Evolutionary conservation across 306 rosid genomes (phyloP).

Genomic region (Trichosanthes truncata): DNA sequence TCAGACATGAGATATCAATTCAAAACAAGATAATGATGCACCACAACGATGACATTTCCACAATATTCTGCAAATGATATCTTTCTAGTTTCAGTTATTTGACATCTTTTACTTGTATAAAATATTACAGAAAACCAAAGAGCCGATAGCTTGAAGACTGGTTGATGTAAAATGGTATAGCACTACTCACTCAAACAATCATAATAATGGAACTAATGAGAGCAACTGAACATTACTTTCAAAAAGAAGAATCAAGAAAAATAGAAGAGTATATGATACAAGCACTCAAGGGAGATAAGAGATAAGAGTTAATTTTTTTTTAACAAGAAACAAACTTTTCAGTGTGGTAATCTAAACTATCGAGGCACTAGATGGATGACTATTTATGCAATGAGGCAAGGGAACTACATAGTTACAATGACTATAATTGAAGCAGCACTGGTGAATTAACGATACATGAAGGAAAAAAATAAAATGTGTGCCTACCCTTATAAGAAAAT

Average conservation of each 20-base stretch:
- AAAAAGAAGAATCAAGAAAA: not conserved
- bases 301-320: not conserved
- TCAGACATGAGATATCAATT: not conserved
- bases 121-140: not conserved
- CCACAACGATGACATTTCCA: not conserved
- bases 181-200: not conserved
- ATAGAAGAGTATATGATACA: not conserved
- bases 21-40: not conserved
- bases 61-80: not conserved
- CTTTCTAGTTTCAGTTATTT: not conserved
- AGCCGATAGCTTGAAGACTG: not conserved
- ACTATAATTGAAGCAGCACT: conserved; percentile 5
- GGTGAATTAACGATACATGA: conserved; percentile 9
- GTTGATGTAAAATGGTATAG: not conserved
- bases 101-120: not conserved
- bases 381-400: not conserved
- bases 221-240: not conserved
- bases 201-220: not conserved
- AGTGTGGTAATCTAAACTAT: not conserved
- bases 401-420: not conserved
- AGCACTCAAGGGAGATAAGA: not conserved
- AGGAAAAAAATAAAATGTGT: conserved; percentile 19
- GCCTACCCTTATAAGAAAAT: conserved; percentile 89
- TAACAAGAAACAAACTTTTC: not conserved
- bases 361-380: not conserved